Evolutionary conservation across 129 eudicot genomes (phyloP).

Genomic region (Apium graveolens): DNA sequence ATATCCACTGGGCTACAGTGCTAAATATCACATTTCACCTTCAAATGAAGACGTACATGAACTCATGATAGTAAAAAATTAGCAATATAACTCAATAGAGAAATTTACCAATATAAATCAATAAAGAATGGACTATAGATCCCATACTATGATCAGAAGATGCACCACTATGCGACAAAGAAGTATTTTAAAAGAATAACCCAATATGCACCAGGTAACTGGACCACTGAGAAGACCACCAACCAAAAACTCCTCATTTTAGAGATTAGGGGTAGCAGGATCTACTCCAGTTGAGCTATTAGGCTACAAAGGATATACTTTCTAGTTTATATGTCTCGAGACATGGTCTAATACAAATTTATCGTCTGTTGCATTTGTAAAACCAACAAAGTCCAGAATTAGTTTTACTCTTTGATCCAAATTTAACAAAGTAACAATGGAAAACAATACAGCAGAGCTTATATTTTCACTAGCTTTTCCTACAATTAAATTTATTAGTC

Average conservation of each 20-base stretch:
- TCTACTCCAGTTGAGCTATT: neutral
- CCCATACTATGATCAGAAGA: neutral
- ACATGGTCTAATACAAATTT: neutral
- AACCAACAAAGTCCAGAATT: neutral
- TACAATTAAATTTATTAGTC: no score
- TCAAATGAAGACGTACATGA: neutral
- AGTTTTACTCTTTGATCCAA: no score
- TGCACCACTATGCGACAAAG: neutral
- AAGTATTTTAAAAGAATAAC: neutral
- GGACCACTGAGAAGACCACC: neutral
- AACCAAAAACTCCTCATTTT: neutral
- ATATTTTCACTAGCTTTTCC: neutral
- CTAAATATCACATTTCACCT: neutral
- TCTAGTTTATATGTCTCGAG: neutral
- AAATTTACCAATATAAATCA: no score
- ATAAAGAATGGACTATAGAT: neutral
- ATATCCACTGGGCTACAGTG: neutral
- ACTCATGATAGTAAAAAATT: neutral
- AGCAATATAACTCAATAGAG: no score
- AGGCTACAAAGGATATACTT: neutral
- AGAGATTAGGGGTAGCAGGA: neutral
- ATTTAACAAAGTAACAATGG: neutral
- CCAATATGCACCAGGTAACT: neutral
- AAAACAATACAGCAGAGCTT: neutral
- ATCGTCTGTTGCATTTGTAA: neutral